Percentiles rank a stretch among this genome's conserved stretches.
phyloP scores from a whole-genome alignment of 306 rosid species.

The Begonia fuchsioides region DNA sequence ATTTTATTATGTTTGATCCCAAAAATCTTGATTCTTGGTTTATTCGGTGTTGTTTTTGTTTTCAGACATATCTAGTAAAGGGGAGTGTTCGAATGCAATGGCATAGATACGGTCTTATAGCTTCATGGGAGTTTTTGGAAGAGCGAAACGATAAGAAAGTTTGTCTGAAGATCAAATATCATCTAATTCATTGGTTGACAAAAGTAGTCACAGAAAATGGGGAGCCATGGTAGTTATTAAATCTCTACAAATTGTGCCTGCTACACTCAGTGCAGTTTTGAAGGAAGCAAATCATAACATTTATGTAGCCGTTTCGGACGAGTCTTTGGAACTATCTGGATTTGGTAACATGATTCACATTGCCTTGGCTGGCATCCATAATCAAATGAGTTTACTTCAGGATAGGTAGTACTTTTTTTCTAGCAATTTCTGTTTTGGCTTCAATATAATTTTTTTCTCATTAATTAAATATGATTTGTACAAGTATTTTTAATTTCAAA shows the following conservation, averaged over 20 bases:
- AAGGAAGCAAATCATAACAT: conserved; percentile 54
- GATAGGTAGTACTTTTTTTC: too few relatives aligned
- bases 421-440: too few relatives aligned
- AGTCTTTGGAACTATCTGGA: conserved; percentile 28
- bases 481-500: too few relatives aligned
- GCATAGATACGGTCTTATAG: conserved; percentile 92
- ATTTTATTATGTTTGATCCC: conserved; percentile 6
- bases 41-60: too few relatives aligned
- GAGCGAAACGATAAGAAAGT: conserved; percentile 49
- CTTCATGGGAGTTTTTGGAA: conserved; percentile 85
- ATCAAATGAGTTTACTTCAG: conserved; percentile 96
- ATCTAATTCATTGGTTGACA: conserved; percentile 29
- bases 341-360: conserved; percentile 92
- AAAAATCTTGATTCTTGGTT: too few relatives aligned
- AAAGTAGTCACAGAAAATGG: conserved; percentile 72
- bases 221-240: conserved; percentile 84
- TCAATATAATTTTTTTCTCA: too few relatives aligned
- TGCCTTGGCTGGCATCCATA: conserved; percentile 81
- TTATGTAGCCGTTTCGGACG: conserved; percentile 31
- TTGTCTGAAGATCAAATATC: conserved; percentile 32
- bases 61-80: conserved; percentile 92
- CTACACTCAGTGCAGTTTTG: conserved; percentile 59
- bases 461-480: too few relatives aligned
- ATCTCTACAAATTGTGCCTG: conserved; percentile 83
- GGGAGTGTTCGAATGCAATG: conserved; percentile 98